phyloP scores from a whole-genome alignment of 2,329 filamentous ascomycete species.

The Penicillium vulpinum region DNA sequence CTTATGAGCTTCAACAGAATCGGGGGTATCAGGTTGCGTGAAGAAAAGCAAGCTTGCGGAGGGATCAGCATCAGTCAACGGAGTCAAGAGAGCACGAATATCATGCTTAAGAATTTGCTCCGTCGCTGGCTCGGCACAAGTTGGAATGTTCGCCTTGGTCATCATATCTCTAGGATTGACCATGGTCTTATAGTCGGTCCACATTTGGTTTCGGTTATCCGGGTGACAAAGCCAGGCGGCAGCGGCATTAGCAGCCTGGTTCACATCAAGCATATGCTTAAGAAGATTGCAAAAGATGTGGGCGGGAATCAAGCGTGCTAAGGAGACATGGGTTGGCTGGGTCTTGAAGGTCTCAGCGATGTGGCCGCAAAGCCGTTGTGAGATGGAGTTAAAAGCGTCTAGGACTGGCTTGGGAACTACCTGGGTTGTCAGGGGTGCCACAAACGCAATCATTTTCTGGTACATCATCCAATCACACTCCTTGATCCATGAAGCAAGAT shows the following conservation, averaged over 20 bases:
- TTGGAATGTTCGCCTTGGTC: conserved; percentile 43
- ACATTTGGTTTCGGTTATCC: conserved; percentile 92
- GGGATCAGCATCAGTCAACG: conserved; percentile 36
- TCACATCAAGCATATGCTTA: conserved; percentile 84
- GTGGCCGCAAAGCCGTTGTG: conserved; percentile 74
- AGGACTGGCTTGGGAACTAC: conserved; percentile 86
- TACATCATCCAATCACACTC: conserved; percentile 95
- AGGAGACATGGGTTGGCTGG: conserved; percentile 79
- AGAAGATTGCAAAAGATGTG: conserved; percentile 84
- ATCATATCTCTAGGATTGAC: conserved; percentile 45
- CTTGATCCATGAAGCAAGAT: conserved; percentile 87
- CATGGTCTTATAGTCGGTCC: conserved; percentile 68
- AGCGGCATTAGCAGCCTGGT: conserved; percentile 88
- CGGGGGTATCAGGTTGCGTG: conserved; percentile 34
- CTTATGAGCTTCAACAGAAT: conserved; percentile 32
- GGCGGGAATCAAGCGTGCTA: conserved; percentile 84
- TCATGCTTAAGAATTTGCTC: conserved; percentile 48
- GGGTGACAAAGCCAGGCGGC: conserved; percentile 89
- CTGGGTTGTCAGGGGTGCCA: conserved; percentile 84
- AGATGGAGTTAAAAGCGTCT: conserved; percentile 83
- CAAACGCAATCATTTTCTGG: conserved; percentile 92
- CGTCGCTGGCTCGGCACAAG: conserved; percentile 36
- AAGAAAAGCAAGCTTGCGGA: conserved; percentile 36
- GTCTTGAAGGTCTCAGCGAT: conserved; percentile 82
- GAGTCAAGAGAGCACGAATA: conserved; percentile 45